Evolutionary conservation across 2,329 filamentous ascomycete species (phyloP).

Genomic region (Hypoxylon sp.): DNA sequence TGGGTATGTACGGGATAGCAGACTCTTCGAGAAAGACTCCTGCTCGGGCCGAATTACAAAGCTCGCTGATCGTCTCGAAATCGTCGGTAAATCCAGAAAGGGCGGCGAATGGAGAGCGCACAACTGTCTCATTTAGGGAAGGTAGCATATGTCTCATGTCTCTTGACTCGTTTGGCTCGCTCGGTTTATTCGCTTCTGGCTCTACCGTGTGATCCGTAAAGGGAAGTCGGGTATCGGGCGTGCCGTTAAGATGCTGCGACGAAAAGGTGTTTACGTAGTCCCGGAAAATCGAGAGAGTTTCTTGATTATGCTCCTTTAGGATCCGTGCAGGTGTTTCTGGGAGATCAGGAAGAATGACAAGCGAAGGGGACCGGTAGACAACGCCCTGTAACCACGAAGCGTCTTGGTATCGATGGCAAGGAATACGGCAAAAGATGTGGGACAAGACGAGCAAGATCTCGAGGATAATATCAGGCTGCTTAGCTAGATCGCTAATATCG

Average conservation of each 20-base stretch:
- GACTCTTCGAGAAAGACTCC: conserved; percentile 81
- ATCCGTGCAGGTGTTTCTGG: conserved; percentile 67
- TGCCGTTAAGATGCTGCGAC: conserved; percentile 67
- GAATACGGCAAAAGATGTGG: conserved; percentile 75
- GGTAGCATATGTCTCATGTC: conserved; percentile 42
- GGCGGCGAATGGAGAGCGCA: conserved; percentile 77
- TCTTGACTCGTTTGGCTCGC: conserved; percentile 52
- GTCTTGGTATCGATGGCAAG: conserved; percentile 59
- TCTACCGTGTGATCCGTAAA: conserved; percentile 65
- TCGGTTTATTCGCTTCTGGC: too few species aligned
- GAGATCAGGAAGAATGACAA: conserved; percentile 73
- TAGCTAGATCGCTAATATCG: conserved; percentile 62
- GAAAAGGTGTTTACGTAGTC: conserved; percentile 77
- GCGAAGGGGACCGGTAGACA: conserved; percentile 69
- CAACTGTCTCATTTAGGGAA: conserved; percentile 55
- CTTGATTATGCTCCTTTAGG: conserved; percentile 71
- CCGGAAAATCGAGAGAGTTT: conserved; percentile 74
- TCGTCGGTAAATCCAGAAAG: conserved; percentile 75
- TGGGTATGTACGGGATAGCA: conserved; percentile 74
- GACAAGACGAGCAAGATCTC: conserved; percentile 75
- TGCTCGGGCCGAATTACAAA: conserved; percentile 72
- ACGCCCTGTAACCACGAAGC: conserved; percentile 60
- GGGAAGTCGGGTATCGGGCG: conserved; percentile 67
- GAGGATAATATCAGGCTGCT: conserved; percentile 59
- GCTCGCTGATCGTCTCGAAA: conserved; percentile 73